Evolutionary conservation across 2,329 filamentous ascomycete species (phyloP).

Genomic region (Chaetomium globosum): DNA sequence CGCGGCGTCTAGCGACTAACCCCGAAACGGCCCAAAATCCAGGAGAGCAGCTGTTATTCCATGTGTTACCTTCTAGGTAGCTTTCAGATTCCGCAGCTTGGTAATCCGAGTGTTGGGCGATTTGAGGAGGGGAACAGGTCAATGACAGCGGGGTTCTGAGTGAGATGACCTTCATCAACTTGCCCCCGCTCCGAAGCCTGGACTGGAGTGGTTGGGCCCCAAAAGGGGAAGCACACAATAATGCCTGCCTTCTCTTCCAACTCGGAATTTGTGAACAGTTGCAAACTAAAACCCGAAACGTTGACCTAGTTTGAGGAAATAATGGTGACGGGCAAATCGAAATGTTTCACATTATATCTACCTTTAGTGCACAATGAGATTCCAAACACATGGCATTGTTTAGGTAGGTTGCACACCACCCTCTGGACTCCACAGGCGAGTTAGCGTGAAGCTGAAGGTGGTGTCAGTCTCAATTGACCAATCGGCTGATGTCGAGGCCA

Average conservation of each 20-base stretch:
- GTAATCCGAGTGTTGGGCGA: background rate
- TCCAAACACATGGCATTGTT: background rate
- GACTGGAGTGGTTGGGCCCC: background rate
- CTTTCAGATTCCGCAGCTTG: background rate
- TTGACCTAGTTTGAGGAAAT: too few relatives aligned
- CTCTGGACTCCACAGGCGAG: background rate
- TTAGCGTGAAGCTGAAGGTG: background rate
- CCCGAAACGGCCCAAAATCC: background rate
- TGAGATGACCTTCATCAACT: background rate
- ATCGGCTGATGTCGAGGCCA: background rate
- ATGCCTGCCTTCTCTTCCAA: background rate
- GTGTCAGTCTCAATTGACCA: conserved; percentile 9
- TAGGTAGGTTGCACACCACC: background rate
- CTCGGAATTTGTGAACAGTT: background rate
- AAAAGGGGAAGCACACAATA: background rate
- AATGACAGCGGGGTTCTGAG: background rate
- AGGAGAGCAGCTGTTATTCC: background rate
- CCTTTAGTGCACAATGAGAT: too few relatives aligned
- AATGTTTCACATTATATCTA: background rate
- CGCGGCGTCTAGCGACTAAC: background rate
- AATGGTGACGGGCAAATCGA: background rate
- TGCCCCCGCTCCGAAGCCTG: background rate
- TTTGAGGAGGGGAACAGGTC: background rate
- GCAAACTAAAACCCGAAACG: background rate
- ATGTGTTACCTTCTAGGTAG: too few relatives aligned